These are phyloP conservation scores for Piper betle DNA, from an alignment of 164 flowering plant species.

Conservation along the genomic window DNA sequence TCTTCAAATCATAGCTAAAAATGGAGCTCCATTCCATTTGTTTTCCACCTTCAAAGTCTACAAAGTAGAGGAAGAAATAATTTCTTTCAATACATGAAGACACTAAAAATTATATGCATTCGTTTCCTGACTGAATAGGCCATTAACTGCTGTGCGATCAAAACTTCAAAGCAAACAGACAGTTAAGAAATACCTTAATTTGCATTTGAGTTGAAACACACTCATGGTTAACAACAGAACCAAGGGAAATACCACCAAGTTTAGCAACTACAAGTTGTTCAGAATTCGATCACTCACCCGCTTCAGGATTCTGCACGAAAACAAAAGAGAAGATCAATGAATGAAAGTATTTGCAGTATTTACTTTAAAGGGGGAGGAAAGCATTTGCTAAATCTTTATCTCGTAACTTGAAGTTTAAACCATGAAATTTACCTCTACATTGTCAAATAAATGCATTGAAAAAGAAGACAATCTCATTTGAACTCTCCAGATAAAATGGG, in stretches of 20 bases:
- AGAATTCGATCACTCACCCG: slow-evolving; percentile 16
- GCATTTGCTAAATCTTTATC: not conserved
- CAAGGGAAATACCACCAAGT: slow-evolving; percentile 41
- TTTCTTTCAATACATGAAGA: too few species aligned
- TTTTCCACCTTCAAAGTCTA: slow-evolving; percentile 70
- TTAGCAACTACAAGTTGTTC: slow-evolving; percentile 46
- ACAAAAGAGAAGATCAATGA: not conserved
- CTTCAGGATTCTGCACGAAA: slow-evolving; percentile 41
- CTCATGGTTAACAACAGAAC: slow-evolving; percentile 36
- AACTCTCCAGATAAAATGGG: slow-evolving; percentile 35
- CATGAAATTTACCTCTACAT: slow-evolving; percentile 32
- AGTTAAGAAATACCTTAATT: slow-evolving; percentile 41
- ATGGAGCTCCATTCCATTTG: slow-evolving; percentile 92
- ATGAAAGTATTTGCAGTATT: not conserved
- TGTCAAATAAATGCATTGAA: slow-evolving; percentile 52
- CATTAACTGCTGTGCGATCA: too few species aligned
- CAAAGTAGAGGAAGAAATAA: slow-evolving; percentile 5
- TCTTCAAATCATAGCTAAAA: slow-evolving; percentile 74
- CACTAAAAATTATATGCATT: too few species aligned
- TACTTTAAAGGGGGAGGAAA: not conserved
- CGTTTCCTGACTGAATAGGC: too few species aligned
- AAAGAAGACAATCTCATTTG: slow-evolving; percentile 44
- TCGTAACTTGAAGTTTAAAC: too few species aligned
- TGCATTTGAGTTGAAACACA: slow-evolving; percentile 37
- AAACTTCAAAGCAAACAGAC: not conserved